Conservation (phyloP, 2,329 filamentous ascomycete genomes). For the Aspergillus clavatus region DNA sequence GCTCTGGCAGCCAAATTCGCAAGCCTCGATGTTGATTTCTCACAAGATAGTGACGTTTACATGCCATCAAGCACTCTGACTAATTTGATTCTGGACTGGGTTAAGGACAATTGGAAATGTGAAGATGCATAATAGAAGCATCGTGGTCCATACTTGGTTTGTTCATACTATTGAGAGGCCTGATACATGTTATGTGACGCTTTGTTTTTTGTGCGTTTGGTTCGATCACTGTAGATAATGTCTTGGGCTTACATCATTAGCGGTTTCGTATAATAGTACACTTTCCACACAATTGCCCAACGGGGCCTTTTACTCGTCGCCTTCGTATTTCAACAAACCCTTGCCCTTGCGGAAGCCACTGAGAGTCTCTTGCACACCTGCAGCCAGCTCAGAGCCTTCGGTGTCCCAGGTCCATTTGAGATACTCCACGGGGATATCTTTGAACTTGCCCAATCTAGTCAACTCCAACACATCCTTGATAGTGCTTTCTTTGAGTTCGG, state of each 20-base stretch:
- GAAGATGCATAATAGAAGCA: conserved; percentile 6
- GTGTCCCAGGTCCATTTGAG: conserved; percentile 81
- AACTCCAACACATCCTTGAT: conserved; percentile 79
- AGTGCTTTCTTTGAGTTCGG: conserved; percentile 68
- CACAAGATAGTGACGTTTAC: conserved; percentile 48
- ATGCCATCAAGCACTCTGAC: conserved; percentile 53
- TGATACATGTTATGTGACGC: no score
- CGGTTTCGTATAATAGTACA: conserved; percentile 10
- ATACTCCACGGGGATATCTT: conserved; percentile 75
- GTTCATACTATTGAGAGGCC: background rate
- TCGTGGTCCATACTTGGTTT: background rate
- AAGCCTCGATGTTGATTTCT: conserved; percentile 46
- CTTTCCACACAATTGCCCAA: background rate
- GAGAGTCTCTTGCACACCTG: conserved; percentile 76
- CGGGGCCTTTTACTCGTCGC: conserved; percentile 26
- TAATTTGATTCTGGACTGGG: conserved; percentile 56
- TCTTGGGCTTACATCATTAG: no score
- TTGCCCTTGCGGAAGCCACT: conserved; percentile 83
- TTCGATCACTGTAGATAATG: no score
- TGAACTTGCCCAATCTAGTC: conserved; percentile 70
- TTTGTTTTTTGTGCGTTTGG: no score
- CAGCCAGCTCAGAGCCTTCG: conserved; percentile 60
- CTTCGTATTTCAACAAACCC: conserved; percentile 77
- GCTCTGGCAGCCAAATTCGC: conserved; percentile 65
- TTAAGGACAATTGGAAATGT: conserved; percentile 52